These are phyloP conservation scores for Spathaspora passalidarum DNA, from an alignment of 805 yeast genomes.

Conservation along the genomic window DNA sequence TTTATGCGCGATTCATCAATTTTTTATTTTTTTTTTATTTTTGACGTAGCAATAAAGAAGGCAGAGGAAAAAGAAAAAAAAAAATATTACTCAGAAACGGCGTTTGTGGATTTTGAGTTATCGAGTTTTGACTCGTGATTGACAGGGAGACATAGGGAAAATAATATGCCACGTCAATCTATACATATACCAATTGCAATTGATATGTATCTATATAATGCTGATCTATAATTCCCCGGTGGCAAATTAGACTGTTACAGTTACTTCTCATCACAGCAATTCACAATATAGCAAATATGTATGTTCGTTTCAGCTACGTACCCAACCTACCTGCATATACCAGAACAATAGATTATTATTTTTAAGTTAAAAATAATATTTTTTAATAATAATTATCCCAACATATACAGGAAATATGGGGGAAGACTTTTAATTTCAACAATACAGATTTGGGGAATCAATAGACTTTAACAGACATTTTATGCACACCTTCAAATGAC, in stretches of 20 bases:
- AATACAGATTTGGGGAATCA: not conserved
- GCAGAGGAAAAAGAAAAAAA: not conserved
- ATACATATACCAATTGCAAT: too few species aligned
- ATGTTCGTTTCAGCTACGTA: not conserved
- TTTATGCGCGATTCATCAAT: not conserved
- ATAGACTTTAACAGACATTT: not conserved
- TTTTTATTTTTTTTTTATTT: too few species aligned
- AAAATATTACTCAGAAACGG: not conserved
- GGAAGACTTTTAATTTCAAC: not conserved
- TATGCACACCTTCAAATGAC: not conserved
- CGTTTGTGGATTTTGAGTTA: too few species aligned
- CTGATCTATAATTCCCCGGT: too few species aligned
- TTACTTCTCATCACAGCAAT: too few species aligned
- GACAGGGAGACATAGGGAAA: too few species aligned
- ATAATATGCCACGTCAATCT: too few species aligned
- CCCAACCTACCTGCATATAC: not conserved
- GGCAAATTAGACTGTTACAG: too few species aligned
- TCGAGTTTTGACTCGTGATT: not conserved
- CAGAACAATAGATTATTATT: not conserved
- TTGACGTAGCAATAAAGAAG: not conserved
- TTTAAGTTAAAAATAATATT: not conserved
- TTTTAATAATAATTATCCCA: not conserved
- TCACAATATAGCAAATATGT: too few species aligned
- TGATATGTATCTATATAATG: too few species aligned
- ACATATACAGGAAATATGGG: constrained; percentile 2